phyloP scores from a whole-genome alignment of 192 early-diverging fungal genomes.

The Backusella liffmaniae region DNA sequence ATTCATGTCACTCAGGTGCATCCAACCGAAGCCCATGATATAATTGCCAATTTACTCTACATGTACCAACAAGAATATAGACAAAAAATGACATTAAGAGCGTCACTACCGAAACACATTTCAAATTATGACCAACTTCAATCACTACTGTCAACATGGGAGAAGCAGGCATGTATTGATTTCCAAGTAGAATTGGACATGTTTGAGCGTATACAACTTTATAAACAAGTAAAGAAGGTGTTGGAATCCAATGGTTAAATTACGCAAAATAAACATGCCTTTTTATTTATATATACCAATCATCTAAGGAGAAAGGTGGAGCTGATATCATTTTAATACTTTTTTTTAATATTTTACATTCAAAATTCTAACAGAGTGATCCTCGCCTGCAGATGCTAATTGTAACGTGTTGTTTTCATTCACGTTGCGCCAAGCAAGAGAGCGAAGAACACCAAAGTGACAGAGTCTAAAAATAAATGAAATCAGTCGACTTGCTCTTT shows the following conservation, averaged over 20 bases:
- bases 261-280: background rate
- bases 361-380: slow-evolving; percentile 74
- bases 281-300: no score
- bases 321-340: background rate
- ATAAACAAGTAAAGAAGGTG: slow-evolving; percentile 27
- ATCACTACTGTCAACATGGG: slow-evolving; percentile 15
- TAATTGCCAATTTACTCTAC: slow-evolving; percentile 1
- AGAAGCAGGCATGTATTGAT: slow-evolving; percentile 16
- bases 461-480: slow-evolving; percentile 34
- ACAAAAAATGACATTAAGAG: slow-evolving; percentile 7
- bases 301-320: background rate
- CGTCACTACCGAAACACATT: background rate
- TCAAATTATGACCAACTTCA: background rate
- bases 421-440: slow-evolving; percentile 64
- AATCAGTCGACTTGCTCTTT: background rate
- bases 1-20: slow-evolving; percentile 18
- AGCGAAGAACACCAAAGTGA: slow-evolving; percentile 57
- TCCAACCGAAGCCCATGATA: slow-evolving; percentile 13
- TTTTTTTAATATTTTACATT: slow-evolving; percentile 31
- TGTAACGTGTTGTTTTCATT: slow-evolving; percentile 36
- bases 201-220: slow-evolving; percentile 25
- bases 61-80: slow-evolving; percentile 18
- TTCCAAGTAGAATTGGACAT: slow-evolving; percentile 12
- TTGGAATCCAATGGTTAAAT: slow-evolving; percentile 21
- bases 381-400: slow-evolving; percentile 69